Base-by-base conservation (phyloP, 805 yeast genomes). In the Zygoascus biomembranicola region DNA sequence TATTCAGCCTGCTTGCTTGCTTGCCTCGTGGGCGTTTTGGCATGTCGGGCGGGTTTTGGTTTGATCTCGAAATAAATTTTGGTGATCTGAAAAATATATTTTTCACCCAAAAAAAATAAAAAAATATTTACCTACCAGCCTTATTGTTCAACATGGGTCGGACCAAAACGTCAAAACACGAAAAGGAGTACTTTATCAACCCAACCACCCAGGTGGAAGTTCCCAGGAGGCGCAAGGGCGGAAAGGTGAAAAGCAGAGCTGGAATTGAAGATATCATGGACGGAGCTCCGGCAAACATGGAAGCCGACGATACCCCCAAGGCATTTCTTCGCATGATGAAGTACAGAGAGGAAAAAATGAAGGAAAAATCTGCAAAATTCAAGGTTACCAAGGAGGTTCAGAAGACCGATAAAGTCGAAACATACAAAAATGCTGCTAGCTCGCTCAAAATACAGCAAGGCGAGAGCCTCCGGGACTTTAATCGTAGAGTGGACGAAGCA, bases 401-500 rank as follows among this genome's bases (percentile, higher is more conserved):
- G 49, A 56, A 37, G 47, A 49, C 46, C 18, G 43, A 28, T 42
- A 42, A 42, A 13, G 44, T 18, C 26, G 26, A 42, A 18, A 42
- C 13, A 5, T 16, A 42, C 13, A 42, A 42, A 44, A 53, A n/a
- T 31, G 42, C 43, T 19, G 14, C 43, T 2, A 20, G 13, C 48
- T 26, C 44, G 13, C 55, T 68, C 41, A 59, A 59, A 35, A 66
- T 63, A 37, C 51, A 59, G 49, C 65, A 63, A 2, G 75, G 74
- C 8, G 76, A 72, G 58, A 56, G 66, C 8, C 60, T 72, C 61
- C 48, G 66, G 8, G 76, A 73, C 23, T 73, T 73, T 52, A 57
- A 59, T 16, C 59, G 73, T 18, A 62, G 76, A 41, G 76, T 73
- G 5, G 65, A 73, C 53, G 69, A 64, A 37, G 75, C 75, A 1